Evolutionary conservation across 257 asterid species (phyloP).

Genomic region (Thymus mandschuricus): DNA sequence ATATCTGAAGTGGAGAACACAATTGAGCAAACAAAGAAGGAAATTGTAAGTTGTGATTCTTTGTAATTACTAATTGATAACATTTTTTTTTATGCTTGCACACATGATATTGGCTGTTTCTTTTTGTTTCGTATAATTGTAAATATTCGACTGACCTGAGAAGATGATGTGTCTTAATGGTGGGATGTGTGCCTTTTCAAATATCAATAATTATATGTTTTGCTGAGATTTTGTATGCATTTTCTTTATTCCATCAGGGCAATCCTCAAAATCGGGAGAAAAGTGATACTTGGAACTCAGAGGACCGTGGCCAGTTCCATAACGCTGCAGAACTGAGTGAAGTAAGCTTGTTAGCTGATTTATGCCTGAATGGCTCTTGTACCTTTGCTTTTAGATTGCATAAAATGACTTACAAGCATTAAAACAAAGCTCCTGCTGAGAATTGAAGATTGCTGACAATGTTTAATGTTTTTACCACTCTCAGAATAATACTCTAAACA

Average conservation of each 20-base stretch:
- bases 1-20: slow-evolving; percentile 78
- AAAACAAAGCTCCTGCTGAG: not conserved
- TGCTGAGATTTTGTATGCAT: slow-evolving; percentile 7
- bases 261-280: slow-evolving; percentile 46
- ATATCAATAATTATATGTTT: not conserved
- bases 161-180: not conserved
- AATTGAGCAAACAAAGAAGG: slow-evolving; percentile 70
- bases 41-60: slow-evolving; percentile 64
- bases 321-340: slow-evolving; percentile 45
- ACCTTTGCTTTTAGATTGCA: slow-evolving; percentile 11
- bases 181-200: not conserved
- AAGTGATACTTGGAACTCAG: slow-evolving; percentile 34
- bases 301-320: slow-evolving; percentile 44
- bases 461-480: not conserved
- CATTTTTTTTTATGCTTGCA: not conserved
- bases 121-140: not conserved
- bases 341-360: slow-evolving; percentile 43
- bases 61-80: not conserved
- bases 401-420: not conserved
- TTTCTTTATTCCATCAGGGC: slow-evolving; percentile 48
- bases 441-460: not conserved
- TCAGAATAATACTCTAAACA: not conserved
- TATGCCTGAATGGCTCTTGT: not conserved
- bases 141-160: slow-evolving; percentile 1
- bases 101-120: not conserved